phyloP scores from a whole-genome alignment of 768 basidiomycete species.

The Xerocomellus amylosporus region DNA sequence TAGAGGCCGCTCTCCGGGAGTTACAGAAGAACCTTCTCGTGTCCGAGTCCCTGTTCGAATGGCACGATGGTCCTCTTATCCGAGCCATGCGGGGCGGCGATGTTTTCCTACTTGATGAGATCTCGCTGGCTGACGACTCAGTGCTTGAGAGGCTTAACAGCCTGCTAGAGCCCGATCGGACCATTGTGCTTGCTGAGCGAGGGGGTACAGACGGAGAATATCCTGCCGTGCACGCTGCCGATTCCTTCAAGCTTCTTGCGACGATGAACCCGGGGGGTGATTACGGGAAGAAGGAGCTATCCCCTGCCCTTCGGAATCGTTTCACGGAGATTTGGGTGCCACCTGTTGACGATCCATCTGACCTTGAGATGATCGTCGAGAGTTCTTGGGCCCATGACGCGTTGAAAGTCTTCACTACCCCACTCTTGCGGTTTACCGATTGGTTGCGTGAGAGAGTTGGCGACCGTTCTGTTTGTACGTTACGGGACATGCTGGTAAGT shows the following conservation, averaged over 20 bases:
- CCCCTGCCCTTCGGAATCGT: slow-evolving; percentile 92
- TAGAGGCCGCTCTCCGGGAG: slow-evolving; percentile 36
- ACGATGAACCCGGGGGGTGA: slow-evolving; percentile 99
- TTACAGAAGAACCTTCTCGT: slow-evolving; percentile 46
- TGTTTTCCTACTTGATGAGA: slow-evolving; percentile 91
- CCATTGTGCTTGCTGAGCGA: slow-evolving; percentile 88
- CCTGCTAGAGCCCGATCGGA: slow-evolving; percentile 88
- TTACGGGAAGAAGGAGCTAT: slow-evolving; percentile 98
- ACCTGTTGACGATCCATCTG: slow-evolving; percentile 64
- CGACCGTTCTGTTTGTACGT: slow-evolving; percentile 63
- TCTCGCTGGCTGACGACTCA: slow-evolving; percentile 96
- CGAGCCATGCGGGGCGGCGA: slow-evolving; percentile 85
- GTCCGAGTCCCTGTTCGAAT: slow-evolving; percentile 85
- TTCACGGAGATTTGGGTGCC: slow-evolving; percentile 99
- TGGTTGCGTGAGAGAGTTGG: slow-evolving; percentile 70
- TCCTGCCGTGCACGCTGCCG: slow-evolving; percentile 60
- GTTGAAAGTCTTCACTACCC: slow-evolving; percentile 54
- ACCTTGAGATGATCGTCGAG: slow-evolving; percentile 75
- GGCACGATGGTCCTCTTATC: slow-evolving; percentile 96
- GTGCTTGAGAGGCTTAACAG: slow-evolving; percentile 97
- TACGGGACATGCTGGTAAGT: slow-evolving; percentile 86
- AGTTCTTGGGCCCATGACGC: slow-evolving; percentile 60
- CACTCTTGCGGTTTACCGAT: slow-evolving; percentile 71
- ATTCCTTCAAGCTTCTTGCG: slow-evolving; percentile 83
- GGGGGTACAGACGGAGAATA: slow-evolving; percentile 73